A percentile compares a stretch with the other conserved stretches of the same genome.
These are phyloP conservation scores for Phaeosphaeriaceae sp. DNA, from an alignment of 2,329 filamentous ascomycete genomes.

Conservation along the genomic window DNA sequence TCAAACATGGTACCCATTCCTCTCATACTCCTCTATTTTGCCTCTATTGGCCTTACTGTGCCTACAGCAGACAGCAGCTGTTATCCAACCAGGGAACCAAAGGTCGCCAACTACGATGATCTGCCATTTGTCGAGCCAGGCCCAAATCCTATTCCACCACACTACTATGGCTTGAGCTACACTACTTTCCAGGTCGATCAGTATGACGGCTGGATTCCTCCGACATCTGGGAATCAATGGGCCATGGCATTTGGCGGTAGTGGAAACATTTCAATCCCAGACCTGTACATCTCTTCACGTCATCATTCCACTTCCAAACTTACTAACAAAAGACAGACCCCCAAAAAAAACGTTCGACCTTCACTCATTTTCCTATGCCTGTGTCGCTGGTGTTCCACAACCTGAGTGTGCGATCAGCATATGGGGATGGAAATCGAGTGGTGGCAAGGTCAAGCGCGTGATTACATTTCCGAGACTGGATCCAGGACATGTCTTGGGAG, in stretches of 20 bases:
- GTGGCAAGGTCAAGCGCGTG: constrained; percentile 13
- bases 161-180: constrained; percentile 25
- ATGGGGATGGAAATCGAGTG: constrained; percentile 21
- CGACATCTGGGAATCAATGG: constrained; percentile 25
- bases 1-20: not conserved
- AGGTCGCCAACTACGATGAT: constrained; percentile 23
- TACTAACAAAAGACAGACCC: constrained; percentile 2
- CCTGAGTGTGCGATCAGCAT: constrained; percentile 30
- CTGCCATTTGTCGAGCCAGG: constrained; percentile 17
- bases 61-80: not conserved
- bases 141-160: constrained; percentile 20
- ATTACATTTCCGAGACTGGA: constrained; percentile 26
- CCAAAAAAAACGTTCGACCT: constrained; percentile 20
- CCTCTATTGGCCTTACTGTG: not conserved
- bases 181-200: constrained; percentile 27
- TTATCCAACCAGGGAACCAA: constrained; percentile 4
- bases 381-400: constrained; percentile 24
- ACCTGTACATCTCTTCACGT: constrained; percentile 10
- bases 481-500: constrained; percentile 20
- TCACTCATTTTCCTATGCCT: constrained; percentile 27
- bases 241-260: constrained; percentile 29
- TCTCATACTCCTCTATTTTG: not conserved
- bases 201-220: constrained; percentile 26
- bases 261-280: constrained; percentile 23
- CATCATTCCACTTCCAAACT: not conserved